Conservation (phyloP, 2,329 filamentous ascomycete genomes). For the Zymoseptoria pseudotritici region DNA sequence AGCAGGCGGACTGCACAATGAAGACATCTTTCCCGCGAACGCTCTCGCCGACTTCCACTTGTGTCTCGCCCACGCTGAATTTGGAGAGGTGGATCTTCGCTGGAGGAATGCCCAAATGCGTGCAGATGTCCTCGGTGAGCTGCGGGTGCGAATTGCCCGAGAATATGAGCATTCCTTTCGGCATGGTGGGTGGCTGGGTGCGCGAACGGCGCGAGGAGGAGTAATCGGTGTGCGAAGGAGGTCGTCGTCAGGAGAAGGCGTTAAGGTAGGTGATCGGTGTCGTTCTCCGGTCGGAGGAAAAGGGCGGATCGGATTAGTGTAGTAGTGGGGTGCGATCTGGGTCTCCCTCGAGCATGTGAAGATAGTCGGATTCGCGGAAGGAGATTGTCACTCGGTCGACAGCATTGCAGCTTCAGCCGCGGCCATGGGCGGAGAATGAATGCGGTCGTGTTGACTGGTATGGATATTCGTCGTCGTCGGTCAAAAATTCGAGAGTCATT, state of each 20-base stretch:
- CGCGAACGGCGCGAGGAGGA: background rate
- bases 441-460: too few relatives aligned
- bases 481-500: too few relatives aligned
- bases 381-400: background rate
- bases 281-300: background rate
- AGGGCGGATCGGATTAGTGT: background rate
- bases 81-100: conserved; percentile 80
- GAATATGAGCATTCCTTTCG: conserved; percentile 89
- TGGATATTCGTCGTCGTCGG: too few relatives aligned
- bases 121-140: conserved; percentile 79
- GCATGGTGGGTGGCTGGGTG: conserved; percentile 51
- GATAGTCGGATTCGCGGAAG: background rate
- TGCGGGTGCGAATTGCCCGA: conserved; percentile 88
- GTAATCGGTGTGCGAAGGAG: background rate
- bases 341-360: background rate
- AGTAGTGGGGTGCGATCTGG: background rate
- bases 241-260: background rate
- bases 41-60: conserved; percentile 92
- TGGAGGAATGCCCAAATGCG: conserved; percentile 76
- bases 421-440: background rate
- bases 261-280: background rate
- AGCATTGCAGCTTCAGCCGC: background rate
- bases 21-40: conserved; percentile 98
- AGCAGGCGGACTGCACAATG: conserved; percentile 71
- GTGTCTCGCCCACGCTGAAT: conserved; percentile 90